A percentile compares a stretch with the other conserved stretches of the same genome.
Evolutionary conservation across 2,329 filamentous ascomycete genomes (phyloP).

Genomic region (Zopfia rhizophila): DNA sequence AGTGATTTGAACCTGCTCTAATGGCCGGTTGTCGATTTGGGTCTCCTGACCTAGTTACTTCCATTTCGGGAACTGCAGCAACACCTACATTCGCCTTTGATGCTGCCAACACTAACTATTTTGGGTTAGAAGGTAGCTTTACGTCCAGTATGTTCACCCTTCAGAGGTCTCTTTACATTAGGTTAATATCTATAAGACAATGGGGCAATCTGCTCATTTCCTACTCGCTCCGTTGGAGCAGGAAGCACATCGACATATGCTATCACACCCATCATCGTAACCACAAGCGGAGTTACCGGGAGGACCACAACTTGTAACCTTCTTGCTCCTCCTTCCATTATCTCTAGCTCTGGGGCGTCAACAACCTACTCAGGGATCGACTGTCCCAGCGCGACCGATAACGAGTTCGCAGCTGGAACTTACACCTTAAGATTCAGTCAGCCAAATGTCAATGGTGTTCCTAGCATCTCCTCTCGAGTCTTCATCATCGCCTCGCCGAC

Average conservation of each 20-base stretch:
- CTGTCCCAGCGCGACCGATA: constrained; percentile 26
- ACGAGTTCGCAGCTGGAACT: constrained; percentile 25
- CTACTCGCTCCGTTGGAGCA: constrained; percentile 20
- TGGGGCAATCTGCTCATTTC: constrained; percentile 27
- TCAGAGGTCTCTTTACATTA: background rate
- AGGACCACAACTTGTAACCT: constrained; percentile 25
- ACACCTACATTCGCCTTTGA: constrained; percentile 29
- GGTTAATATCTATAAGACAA: constrained; percentile 15
- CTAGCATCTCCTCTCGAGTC: constrained; percentile 22
- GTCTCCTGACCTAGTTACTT: constrained; percentile 28
- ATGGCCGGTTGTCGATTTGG: constrained; percentile 28
- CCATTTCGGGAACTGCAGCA: constrained; percentile 15
- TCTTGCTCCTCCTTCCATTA: constrained; percentile 24
- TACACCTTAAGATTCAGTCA: constrained; percentile 29
- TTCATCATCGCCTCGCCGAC: constrained; percentile 26
- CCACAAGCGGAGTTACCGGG: constrained; percentile 11
- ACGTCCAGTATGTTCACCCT: constrained; percentile 15
- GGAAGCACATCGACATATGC: constrained; percentile 27
- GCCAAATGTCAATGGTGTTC: constrained; percentile 16
- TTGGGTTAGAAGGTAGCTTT: constrained; percentile 26
- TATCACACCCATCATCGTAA: constrained; percentile 28
- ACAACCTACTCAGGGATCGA: constrained; percentile 28
- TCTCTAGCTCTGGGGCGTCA: constrained; percentile 14
- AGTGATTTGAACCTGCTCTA: background rate
- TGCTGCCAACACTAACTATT: constrained; percentile 21